A percentile compares a stretch with the other conserved stretches of the same genome.
These are phyloP conservation scores for Penicillium fimorum DNA, from an alignment of 495 filamentous ascomycete genomes.

Conservation along the genomic window DNA sequence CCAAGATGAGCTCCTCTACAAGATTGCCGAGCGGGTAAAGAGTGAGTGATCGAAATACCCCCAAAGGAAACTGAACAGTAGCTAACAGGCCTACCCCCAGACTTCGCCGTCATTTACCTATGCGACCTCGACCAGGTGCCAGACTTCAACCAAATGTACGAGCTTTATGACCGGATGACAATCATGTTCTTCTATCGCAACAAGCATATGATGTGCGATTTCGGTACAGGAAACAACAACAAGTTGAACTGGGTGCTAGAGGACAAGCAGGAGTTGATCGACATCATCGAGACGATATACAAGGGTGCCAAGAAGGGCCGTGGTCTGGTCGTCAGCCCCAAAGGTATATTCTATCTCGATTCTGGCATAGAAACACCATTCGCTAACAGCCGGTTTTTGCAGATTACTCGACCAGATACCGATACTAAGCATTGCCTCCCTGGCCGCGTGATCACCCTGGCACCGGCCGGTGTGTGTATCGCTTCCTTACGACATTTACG, in stretches of 20 bases:
- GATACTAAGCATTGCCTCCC: slow-evolving; percentile 54
- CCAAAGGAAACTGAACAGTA: background rate
- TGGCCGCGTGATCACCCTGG: slow-evolving; percentile 4
- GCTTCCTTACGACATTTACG: slow-evolving; percentile 22
- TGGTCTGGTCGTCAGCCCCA: slow-evolving; percentile 93
- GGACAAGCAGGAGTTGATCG: slow-evolving; percentile 98
- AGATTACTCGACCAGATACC: slow-evolving; percentile 83
- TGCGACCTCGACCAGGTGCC: slow-evolving; percentile 96
- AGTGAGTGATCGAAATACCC: slow-evolving; percentile 26
- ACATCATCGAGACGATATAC: slow-evolving; percentile 98
- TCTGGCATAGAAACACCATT: background rate
- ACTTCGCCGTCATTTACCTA: slow-evolving; percentile 83
- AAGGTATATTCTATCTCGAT: slow-evolving; percentile 47
- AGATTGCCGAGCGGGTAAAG: slow-evolving; percentile 52
- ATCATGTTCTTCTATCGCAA: slow-evolving; percentile 96
- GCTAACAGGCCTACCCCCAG: slow-evolving; percentile 16
- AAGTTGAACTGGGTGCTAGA: slow-evolving; percentile 96
- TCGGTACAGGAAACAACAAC: slow-evolving; percentile 98
- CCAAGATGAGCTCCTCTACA: slow-evolving; percentile 91
- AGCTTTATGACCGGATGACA: slow-evolving; percentile 69
- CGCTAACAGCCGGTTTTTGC: slow-evolving; percentile 21
- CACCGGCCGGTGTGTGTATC: background rate
- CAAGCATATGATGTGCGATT: slow-evolving; percentile 98
- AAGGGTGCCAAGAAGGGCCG: slow-evolving; percentile 95
- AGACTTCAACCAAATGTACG: slow-evolving; percentile 96